Percentiles rank a stretch among this genome's conserved stretches.
Evolutionary conservation across 1,284 basidiomycete genomes (phyloP).

Genomic region (Moniliella sp.): DNA sequence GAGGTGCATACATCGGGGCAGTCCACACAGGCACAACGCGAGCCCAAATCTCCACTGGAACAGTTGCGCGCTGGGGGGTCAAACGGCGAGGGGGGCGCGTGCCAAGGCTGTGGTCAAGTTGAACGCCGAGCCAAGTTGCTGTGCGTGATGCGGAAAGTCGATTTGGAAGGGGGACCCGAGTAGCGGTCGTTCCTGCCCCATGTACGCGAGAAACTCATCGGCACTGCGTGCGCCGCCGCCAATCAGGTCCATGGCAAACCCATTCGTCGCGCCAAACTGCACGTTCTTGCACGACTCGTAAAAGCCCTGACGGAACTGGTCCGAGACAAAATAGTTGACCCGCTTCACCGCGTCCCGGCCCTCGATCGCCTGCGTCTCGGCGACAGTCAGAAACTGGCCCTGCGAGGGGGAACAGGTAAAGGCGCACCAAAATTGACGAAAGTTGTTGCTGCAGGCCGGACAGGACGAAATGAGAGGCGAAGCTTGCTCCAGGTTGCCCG

Average conservation of each 20-base stretch:
- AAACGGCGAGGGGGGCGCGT: no score
- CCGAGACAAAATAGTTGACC: constrained; percentile 59
- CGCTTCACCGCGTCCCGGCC: constrained; percentile 44
- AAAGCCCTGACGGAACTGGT: constrained; percentile 56
- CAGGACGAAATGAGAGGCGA: constrained; percentile 48
- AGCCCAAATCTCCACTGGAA: no score
- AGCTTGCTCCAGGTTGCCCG: constrained; percentile 55
- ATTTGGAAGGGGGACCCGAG: constrained; percentile 95
- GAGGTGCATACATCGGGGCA: no score
- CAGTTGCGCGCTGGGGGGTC: no score
- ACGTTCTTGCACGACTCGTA: constrained; percentile 79
- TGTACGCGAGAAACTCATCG: constrained; percentile 57
- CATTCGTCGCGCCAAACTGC: constrained; percentile 75
- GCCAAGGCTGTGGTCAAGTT: no score
- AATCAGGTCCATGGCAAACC: constrained; percentile 84
- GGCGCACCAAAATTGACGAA: constrained; percentile 75
- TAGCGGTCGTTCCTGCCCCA: constrained; percentile 63
- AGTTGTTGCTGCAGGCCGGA: constrained; percentile 89
- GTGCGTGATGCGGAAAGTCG: constrained; percentile 52
- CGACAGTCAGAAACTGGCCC: constrained; percentile 58
- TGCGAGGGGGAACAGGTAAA: constrained; percentile 89
- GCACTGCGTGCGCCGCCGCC: constrained; percentile 71
- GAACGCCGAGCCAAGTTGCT: no score
- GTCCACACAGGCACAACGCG: no score
- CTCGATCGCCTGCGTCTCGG: constrained; percentile 35